Evolutionary conservation across 306 rosid genomes (phyloP), one percentile per base, ranked within the genome.

Genomic region (Cajanus cajan): DNA sequence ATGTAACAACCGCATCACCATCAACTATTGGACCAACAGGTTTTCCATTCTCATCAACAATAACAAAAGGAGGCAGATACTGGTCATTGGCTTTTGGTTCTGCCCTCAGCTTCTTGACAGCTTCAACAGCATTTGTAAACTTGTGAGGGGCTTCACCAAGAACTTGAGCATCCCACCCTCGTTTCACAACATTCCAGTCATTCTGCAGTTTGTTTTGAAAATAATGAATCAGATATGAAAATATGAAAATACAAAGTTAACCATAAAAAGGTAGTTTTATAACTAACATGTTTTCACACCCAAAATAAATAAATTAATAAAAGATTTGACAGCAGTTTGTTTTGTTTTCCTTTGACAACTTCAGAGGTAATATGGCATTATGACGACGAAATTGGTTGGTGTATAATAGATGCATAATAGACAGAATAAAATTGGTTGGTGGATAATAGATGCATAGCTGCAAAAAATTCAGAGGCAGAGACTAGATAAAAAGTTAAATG

Each of bases 91-190:
- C 88, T 0, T 90, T 91, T 48, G 89, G 88, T 51, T 80, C 98
- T 34, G 61, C 85, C 81, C 99, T 90, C 82, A 93, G 85, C 57
- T 45, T 91, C 89, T 96, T 91, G 80, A 96, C 84, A 71, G 96
- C 99, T 80, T 96, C 99, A 82, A 93, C 47, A 16, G 91, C 92
- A 83, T 7, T 91, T 71, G 22, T 89, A 75, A 96, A 93, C 75
- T 96, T 91, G 76, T 86, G 6, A 48, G 99, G 97, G 25, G 98
- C 99, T 89, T 96, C 97, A 41, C 99, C 99, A 59, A 96, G 99
- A 85, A 96, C 99, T 82, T 96, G 99, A 64, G 99, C 99, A 87
- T 96, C 94, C 99, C 99, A 96, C n/a, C 99, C 99, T 45, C 99
- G 90, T 76, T 96, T 96, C 84, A 96, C 97, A 68, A 96, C 99